These are phyloP conservation scores for Macadamia tetraphylla DNA, from an alignment of 164 flowering plant genomes.

Conservation along the genomic window DNA sequence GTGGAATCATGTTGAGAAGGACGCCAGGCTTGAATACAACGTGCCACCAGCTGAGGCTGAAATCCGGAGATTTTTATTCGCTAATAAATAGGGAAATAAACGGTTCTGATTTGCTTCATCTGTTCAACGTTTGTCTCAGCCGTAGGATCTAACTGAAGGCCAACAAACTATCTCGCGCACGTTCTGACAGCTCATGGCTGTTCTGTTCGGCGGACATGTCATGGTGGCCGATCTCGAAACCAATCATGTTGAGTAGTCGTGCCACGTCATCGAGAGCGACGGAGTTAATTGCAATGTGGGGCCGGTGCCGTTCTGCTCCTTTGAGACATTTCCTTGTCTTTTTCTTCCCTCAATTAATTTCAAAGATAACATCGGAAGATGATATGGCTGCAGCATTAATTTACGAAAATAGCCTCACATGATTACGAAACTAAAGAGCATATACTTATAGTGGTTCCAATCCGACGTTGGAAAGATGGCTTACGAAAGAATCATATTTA, in stretches of 20 bases:
- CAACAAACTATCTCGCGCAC: conserved; percentile 14
- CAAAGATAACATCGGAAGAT: too few relatives aligned
- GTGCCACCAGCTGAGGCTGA: conserved; percentile 31
- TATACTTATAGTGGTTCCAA: too few relatives aligned
- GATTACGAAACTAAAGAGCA: too few relatives aligned
- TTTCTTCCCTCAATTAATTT: neutral
- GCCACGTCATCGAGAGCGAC: conserved; percentile 37
- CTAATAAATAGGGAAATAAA: neutral
- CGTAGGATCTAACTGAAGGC: neutral
- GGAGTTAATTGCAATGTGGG: conserved; percentile 1
- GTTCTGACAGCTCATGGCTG: conserved; percentile 40
- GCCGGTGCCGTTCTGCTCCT: too few relatives aligned
- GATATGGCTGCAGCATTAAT: too few relatives aligned
- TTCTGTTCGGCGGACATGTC: conserved; percentile 14
- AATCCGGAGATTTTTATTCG: conserved; percentile 12
- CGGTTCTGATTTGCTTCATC: neutral
- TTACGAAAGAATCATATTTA: neutral
- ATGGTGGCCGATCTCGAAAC: conserved; percentile 22
- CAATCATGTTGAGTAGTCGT: conserved; percentile 35
- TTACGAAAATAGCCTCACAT: too few relatives aligned
- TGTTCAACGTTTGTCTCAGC: neutral
- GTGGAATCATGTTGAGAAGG: neutral
- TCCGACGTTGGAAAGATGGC: neutral
- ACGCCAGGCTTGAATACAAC: conserved; percentile 35
- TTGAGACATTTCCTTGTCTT: neutral